phyloP scores from a whole-genome alignment of 768 basidiomycete species.

The Kwoniella europaea region DNA sequence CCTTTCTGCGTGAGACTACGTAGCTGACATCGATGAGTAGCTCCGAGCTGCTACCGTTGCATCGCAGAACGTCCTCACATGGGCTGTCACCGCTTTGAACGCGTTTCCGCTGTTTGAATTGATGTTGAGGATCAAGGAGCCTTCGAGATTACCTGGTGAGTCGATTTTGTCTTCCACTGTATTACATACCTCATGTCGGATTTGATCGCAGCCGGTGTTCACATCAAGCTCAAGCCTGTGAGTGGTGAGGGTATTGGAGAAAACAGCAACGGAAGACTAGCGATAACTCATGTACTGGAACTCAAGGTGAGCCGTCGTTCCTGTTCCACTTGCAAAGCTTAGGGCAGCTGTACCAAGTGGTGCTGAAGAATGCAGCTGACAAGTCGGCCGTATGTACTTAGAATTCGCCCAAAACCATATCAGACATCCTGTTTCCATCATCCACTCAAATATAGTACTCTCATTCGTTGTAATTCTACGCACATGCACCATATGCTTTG shows the following conservation, averaged over 20 bases:
- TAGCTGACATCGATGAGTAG: not conserved
- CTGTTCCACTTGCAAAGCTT: not conserved
- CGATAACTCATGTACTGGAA: constrained; percentile 16
- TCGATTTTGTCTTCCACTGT: not conserved
- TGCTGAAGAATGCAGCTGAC: not conserved
- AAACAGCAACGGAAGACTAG: not conserved
- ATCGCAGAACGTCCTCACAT: constrained; percentile 69
- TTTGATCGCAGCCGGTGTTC: constrained; percentile 15
- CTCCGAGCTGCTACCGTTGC: constrained; percentile 29
- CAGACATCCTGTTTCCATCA: constrained; percentile 6
- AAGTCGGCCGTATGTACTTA: not conserved
- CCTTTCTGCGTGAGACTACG: no score
- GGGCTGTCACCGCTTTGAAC: constrained; percentile 77
- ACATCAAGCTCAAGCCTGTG: constrained; percentile 10
- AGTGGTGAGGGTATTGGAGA: not conserved
- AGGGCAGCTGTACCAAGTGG: no score
- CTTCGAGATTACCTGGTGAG: constrained; percentile 77
- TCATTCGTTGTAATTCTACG: not conserved
- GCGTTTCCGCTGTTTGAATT: constrained; percentile 90
- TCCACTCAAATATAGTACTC: not conserved
- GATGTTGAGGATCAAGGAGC: constrained; percentile 81
- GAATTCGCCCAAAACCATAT: constrained; percentile 18
- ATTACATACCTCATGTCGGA: not conserved
- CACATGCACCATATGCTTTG: not conserved
- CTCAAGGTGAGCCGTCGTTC: constrained; percentile 15